phyloP scores from a whole-genome alignment of 306 rosid genomes.

The Cotoneaster glaucophyllus region DNA sequence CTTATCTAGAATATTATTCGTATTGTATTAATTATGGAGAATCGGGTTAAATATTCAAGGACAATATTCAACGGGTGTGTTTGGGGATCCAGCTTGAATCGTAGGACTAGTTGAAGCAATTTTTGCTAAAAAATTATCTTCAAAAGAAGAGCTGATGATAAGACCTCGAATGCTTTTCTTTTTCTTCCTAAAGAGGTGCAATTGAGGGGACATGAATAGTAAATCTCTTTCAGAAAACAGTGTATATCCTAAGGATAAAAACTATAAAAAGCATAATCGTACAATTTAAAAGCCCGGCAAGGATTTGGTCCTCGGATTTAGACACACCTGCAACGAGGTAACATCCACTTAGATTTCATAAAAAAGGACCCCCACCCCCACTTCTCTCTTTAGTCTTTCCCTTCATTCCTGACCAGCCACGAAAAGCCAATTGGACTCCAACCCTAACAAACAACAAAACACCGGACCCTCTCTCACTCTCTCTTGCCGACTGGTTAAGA shows the following conservation, averaged over 20 bases:
- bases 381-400: neutral
- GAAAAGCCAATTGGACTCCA: slow-evolving; percentile 8
- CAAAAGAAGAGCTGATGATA: slow-evolving; percentile 57
- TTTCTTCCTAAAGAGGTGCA: slow-evolving; percentile 27
- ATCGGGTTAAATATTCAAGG: neutral
- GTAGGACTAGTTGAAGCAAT: neutral
- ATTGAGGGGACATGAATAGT: slow-evolving; percentile 25
- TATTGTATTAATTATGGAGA: neutral
- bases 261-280: slow-evolving; percentile 45
- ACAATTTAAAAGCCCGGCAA: slow-evolving; percentile 52
- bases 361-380: slow-evolving; percentile 38
- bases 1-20: neutral
- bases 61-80: too few species aligned
- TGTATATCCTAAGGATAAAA: slow-evolving; percentile 32
- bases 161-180: slow-evolving; percentile 25
- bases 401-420: slow-evolving; percentile 7
- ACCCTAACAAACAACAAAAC: slow-evolving; percentile 11
- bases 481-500: slow-evolving; percentile 26
- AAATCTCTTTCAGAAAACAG: slow-evolving; percentile 34
- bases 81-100: neutral
- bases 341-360: slow-evolving; percentile 58
- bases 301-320: slow-evolving; percentile 45
- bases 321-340: slow-evolving; percentile 37
- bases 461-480: neutral
- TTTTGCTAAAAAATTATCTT: slow-evolving; percentile 20